These are phyloP conservation scores for Helianthus tuberosus DNA, from an alignment of 129 eudicot genomes.

Conservation along the genomic window DNA sequence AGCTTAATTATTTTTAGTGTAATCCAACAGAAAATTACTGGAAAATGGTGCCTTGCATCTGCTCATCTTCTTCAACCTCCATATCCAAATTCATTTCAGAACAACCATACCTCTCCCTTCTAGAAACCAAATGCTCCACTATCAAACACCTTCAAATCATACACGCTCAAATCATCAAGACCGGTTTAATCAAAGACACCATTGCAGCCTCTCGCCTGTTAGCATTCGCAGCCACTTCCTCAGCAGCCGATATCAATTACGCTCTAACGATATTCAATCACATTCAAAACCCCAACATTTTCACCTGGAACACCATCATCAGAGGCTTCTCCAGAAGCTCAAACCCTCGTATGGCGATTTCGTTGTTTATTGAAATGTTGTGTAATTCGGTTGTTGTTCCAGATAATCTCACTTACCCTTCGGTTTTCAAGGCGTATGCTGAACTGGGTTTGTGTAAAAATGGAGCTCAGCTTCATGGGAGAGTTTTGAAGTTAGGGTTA, in stretches of 20 bases:
- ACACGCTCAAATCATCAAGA: conserved; percentile 77
- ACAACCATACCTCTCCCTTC: conserved; percentile 56
- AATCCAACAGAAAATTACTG: neutral
- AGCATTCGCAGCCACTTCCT: conserved; percentile 54
- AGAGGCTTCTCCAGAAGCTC: conserved; percentile 69
- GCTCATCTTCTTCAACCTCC: conserved; percentile 52
- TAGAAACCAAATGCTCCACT: conserved; percentile 68
- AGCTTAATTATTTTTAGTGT: too few relatives aligned
- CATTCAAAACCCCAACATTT: conserved; percentile 45
- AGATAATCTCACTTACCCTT: conserved; percentile 67
- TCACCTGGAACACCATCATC: conserved; percentile 70
- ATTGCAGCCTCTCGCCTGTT: conserved; percentile 66
- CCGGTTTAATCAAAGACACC: conserved; percentile 56
- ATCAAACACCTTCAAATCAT: conserved; percentile 59
- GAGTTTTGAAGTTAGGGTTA: conserved; percentile 55
- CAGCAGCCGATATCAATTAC: conserved; percentile 49
- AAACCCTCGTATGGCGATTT: conserved; percentile 51
- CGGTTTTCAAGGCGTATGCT: conserved; percentile 70
- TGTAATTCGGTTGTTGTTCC: conserved; percentile 40
- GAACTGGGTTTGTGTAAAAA: conserved; percentile 43
- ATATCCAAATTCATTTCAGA: conserved; percentile 60
- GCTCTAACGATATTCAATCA: conserved; percentile 51
- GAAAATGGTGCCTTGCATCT: conserved; percentile 55
- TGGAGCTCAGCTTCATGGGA: conserved; percentile 84
- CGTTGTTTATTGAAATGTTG: conserved; percentile 56